Conservation (phyloP, 345 rosid genomes). For the Isatis tinctoria region DNA sequence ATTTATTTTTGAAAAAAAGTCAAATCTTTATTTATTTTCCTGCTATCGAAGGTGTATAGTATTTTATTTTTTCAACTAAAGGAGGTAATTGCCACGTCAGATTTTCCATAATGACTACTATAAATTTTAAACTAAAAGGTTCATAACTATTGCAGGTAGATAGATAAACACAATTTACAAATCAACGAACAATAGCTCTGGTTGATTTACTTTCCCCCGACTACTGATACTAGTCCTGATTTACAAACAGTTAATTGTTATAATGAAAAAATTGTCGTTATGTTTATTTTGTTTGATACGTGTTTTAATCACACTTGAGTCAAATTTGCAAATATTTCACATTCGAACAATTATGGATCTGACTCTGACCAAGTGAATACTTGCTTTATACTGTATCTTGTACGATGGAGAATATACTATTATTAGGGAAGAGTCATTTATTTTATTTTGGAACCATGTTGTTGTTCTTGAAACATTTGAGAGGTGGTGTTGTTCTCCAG, state of each 20-base stretch:
- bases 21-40: neutral
- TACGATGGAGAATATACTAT: constrained; percentile 22
- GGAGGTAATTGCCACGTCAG: constrained; percentile 11
- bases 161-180: neutral
- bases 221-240: neutral
- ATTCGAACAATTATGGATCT: constrained; percentile 1
- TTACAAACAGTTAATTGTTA: neutral
- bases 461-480: constrained; percentile 26
- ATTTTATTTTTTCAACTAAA: neutral
- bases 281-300: neutral
- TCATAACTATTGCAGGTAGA: neutral
- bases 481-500: constrained; percentile 12
- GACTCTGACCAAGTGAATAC: constrained; percentile 7
- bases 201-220: neutral
- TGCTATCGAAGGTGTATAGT: neutral
- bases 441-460: constrained; percentile 34
- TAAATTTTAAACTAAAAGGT: neutral
- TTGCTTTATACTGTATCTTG: neutral
- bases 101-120: neutral
- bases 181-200: neutral
- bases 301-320: neutral
- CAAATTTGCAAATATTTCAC: neutral
- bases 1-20: constrained; percentile 14
- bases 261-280: neutral
- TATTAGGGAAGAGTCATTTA: constrained; percentile 16